These are phyloP conservation scores for Brettanomyces sp. DNA, from an alignment of 805 yeast species.

Conservation along the genomic window DNA sequence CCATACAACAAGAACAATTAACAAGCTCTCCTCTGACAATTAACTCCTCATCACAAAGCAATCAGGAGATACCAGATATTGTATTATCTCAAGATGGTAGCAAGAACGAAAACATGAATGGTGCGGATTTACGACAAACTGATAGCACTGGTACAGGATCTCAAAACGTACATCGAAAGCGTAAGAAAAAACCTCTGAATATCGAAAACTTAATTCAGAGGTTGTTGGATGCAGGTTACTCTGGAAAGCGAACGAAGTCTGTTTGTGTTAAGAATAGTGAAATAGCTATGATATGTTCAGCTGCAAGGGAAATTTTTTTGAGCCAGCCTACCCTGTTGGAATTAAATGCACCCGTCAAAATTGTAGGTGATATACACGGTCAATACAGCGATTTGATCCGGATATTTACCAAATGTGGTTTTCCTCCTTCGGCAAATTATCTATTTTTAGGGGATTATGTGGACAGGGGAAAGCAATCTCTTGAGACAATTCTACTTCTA, in stretches of 20 bases:
- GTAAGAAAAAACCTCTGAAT: constrained; percentile 23
- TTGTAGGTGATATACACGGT: constrained; percentile 94
- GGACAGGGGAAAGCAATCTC: constrained; percentile 92
- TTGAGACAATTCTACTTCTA: constrained; percentile 81
- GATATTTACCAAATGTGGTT: constrained; percentile 90
- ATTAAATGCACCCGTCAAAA: constrained; percentile 76
- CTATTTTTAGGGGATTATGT: constrained; percentile 94
- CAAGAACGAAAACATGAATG: constrained; percentile 1
- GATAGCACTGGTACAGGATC: neutral
- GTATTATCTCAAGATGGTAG: neutral
- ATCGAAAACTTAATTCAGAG: constrained; percentile 87
- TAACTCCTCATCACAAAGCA: neutral
- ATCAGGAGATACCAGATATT: neutral
- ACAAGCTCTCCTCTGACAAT: neutral
- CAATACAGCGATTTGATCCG: constrained; percentile 89
- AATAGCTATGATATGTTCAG: constrained; percentile 75
- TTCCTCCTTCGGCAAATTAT: constrained; percentile 91
- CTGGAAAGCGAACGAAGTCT: constrained; percentile 85
- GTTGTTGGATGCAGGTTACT: constrained; percentile 89
- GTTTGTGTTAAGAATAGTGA: constrained; percentile 87
- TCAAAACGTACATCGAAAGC: constrained; percentile 1
- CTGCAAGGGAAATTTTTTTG: constrained; percentile 81
- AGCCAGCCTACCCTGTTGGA: constrained; percentile 88
- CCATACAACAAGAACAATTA: neutral
- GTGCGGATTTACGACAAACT: neutral